Evolutionary conservation across 805 yeast species (phyloP).

Genomic region (Maudiozyma barnettii): DNA sequence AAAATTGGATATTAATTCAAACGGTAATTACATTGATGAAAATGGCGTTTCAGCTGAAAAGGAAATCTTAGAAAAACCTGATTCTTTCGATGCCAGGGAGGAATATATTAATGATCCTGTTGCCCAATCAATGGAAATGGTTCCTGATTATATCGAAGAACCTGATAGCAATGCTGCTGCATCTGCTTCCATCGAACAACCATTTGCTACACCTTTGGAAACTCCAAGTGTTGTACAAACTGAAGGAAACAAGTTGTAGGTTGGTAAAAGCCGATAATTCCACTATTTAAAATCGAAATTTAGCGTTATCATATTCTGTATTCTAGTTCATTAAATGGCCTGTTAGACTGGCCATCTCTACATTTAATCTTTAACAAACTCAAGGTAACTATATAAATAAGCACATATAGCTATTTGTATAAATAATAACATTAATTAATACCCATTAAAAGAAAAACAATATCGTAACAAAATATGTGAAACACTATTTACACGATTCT

Average conservation of each 20-base stretch:
- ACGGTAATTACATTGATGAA: conserved; percentile 1
- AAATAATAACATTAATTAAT: not conserved
- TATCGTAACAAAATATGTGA: not conserved
- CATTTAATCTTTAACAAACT: not conserved
- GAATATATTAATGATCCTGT: not conserved
- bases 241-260: not conserved
- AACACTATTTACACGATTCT: not conserved
- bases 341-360: not conserved
- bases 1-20: not conserved
- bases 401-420: too few species aligned
- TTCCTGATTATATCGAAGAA: not conserved
- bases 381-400: too few species aligned
- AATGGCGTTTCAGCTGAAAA: not conserved
- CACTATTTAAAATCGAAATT: not conserved
- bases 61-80: not conserved
- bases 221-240: not conserved
- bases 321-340: not conserved
- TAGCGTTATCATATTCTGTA: not conserved
- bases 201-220: not conserved
- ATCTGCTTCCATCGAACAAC: not conserved
- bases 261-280: not conserved
- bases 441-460: not conserved
- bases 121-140: not conserved
- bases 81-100: not conserved
- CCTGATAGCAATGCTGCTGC: not conserved